Evolutionary conservation across 106 monocot genomes (phyloP), one percentile per base, ranked within the genome.

Genomic region (Apostasia ramifera): DNA sequence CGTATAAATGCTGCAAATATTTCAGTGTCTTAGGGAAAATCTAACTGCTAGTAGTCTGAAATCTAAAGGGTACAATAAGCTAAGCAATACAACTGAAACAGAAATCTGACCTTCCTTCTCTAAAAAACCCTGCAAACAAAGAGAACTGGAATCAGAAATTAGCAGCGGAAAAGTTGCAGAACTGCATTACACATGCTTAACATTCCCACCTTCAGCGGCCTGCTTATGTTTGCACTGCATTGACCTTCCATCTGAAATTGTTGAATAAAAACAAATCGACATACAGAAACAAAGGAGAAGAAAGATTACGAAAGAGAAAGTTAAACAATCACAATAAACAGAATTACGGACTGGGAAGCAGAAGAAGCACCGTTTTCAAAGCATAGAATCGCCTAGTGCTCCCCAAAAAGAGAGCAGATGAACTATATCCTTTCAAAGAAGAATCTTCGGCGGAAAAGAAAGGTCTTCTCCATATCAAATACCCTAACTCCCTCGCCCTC

Each of bases 401-500:
- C 43, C 12, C 63, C 2, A 45, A 41, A 44, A n/a, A 64, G 11
- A 64, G 46, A 5, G 44, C 63, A 47, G 45, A 12, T 15, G 46
- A 64, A 41, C 45, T 13, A 9, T 14, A 64, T 44, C 63, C 63
- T 41, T 45, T n/a, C 11, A 45, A 64, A 46, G 46, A 44, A 45
- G 63, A 64, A 43, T 43, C 11, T 41, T 40, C 42, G 3, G 41
- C 40, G 11, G 43, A 62, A 44, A 64, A 47, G 45, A 64, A 64
- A 41, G 0, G n/a, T 46, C 14, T 64, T 14, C 45, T 5, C 6
- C 3, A n/a, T 14, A 41, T 64, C 45, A 45, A n/a, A 64, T 64
- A 46, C 6, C 63, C 63, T 47, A 64, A 64, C 15, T 46, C 63
- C 46, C 63, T 64, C 14, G 41, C 63, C 63, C 45, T 64, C 44